Percentiles rank a stretch among this genome's conserved stretches.
Evolutionary conservation across 306 rosid genomes (phyloP).

Genomic region (Pterocarpus macrocarpus): DNA sequence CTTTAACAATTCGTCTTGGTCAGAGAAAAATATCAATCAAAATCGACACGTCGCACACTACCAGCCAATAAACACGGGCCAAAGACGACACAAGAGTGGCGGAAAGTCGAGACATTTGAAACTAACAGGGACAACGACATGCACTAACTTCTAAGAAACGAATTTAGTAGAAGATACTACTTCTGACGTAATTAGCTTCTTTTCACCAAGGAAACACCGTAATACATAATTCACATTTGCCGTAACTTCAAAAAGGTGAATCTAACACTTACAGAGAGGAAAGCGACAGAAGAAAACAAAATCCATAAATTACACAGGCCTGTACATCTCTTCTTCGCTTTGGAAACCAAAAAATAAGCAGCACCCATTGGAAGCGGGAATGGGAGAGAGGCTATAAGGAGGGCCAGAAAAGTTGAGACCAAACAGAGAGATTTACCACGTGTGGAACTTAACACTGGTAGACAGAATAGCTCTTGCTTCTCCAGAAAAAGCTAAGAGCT

Average conservation of each 20-base stretch:
- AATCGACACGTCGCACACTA: neutral
- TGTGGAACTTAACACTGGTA: constrained; percentile 77
- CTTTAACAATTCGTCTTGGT: neutral
- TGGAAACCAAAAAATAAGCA: constrained; percentile 47
- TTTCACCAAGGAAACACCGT: neutral
- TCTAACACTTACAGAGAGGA: constrained; percentile 48
- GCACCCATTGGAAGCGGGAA: constrained; percentile 47
- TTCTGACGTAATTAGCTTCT: neutral
- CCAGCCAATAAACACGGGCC: constrained; percentile 11
- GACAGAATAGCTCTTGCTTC: constrained; percentile 86
- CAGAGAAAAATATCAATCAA: neutral
- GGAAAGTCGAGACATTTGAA: neutral
- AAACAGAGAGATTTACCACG: constrained; percentile 68
- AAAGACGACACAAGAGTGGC: neutral
- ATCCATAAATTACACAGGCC: constrained; percentile 83
- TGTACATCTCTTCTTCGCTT: constrained; percentile 80
- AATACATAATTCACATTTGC: constrained; percentile 30
- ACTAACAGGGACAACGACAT: constrained; percentile 19
- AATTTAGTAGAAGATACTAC: neutral
- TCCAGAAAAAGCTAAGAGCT: constrained; percentile 79
- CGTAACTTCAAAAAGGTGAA: constrained; percentile 14
- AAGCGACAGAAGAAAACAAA: constrained; percentile 59
- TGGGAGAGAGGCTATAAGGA: constrained; percentile 35
- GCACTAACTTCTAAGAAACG: neutral
- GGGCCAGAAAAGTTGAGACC: constrained; percentile 48